These are phyloP conservation scores for Globisporangium perplexum DNA, from an alignment of 352 stramenopile genomes.

Conservation along the genomic window DNA sequence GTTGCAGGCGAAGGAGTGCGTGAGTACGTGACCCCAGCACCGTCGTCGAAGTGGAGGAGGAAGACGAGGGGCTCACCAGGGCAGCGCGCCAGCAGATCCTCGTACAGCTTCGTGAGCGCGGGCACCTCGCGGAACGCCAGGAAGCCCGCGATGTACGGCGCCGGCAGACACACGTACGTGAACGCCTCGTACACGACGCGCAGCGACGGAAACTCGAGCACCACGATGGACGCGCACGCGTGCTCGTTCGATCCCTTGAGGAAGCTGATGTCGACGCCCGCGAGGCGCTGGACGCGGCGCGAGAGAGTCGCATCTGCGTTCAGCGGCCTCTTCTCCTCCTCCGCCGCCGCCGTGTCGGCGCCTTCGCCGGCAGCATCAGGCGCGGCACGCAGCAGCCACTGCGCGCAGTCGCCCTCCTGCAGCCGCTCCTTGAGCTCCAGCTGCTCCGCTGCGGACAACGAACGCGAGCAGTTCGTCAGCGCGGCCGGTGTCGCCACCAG, in stretches of 20 bases:
- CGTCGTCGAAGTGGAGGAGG: too few relatives aligned
- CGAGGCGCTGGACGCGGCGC: slow-evolving; percentile 33
- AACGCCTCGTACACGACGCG: slow-evolving; percentile 74
- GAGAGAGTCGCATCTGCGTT: not conserved
- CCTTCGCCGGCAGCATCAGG: not conserved
- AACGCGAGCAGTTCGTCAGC: not conserved
- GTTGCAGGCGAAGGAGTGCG: not conserved
- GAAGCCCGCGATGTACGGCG: slow-evolving; percentile 78
- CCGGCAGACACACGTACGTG: slow-evolving; percentile 75
- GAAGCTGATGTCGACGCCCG: slow-evolving; percentile 83
- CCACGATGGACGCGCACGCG: slow-evolving; percentile 77
- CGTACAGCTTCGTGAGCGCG: slow-evolving; percentile 62
- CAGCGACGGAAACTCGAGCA: slow-evolving; percentile 60
- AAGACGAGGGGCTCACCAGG: slow-evolving; percentile 51
- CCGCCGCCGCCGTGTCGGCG: not conserved
- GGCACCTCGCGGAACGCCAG: slow-evolving; percentile 77
- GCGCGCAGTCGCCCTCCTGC: slow-evolving; percentile 31
- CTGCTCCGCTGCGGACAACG: slow-evolving; percentile 30
- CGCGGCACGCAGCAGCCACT: slow-evolving; percentile 26
- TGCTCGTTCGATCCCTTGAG: slow-evolving; percentile 74
- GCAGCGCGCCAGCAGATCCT: slow-evolving; percentile 42
- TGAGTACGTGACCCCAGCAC: not conserved
- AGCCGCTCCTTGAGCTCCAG: slow-evolving; percentile 50
- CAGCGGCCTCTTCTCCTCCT: not conserved
- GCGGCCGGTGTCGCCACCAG: too few relatives aligned